Percentiles rank a stretch among this genome's conserved stretches.
phyloP scores from a whole-genome alignment of 768 basidiomycete species.

The Termitomyces sp. region DNA sequence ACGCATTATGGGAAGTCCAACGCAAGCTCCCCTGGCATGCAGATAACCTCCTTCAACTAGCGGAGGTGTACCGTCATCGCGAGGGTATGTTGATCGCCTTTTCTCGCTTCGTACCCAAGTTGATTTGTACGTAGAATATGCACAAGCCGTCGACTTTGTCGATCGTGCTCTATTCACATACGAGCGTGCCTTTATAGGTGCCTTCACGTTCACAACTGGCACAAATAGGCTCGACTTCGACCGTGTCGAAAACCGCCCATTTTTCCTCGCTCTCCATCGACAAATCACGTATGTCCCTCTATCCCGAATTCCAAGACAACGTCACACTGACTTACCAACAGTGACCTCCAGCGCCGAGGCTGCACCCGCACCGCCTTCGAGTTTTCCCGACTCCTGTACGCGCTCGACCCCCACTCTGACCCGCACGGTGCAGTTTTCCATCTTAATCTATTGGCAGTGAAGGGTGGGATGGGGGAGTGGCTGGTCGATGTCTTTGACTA shows the following conservation, averaged over 20 bases:
- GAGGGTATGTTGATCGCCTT: slow-evolving; percentile 52
- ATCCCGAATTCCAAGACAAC: background rate
- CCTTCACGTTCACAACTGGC: slow-evolving; percentile 82
- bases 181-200: slow-evolving; percentile 82
- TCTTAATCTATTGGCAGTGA: slow-evolving; percentile 82
- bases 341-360: slow-evolving; percentile 85
- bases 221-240: slow-evolving; percentile 85
- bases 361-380: slow-evolving; percentile 89
- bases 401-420: slow-evolving; percentile 82
- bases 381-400: slow-evolving; percentile 80
- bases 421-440: slow-evolving; percentile 84
- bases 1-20: slow-evolving; percentile 73
- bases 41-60: slow-evolving; percentile 84
- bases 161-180: slow-evolving; percentile 92
- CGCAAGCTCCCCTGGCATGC: slow-evolving; percentile 84
- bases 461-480: slow-evolving; percentile 79
- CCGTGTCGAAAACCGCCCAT: slow-evolving; percentile 85
- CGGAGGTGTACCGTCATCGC: slow-evolving; percentile 80
- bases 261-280: slow-evolving; percentile 85
- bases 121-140: slow-evolving; percentile 50
- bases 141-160: slow-evolving; percentile 82
- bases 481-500: slow-evolving; percentile 61
- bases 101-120: too few relatives aligned
- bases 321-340: slow-evolving; percentile 21
- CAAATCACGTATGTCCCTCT: slow-evolving; percentile 60